Conservation (phyloP, 805 yeast genomes). For the Candida tibetensis region DNA sequence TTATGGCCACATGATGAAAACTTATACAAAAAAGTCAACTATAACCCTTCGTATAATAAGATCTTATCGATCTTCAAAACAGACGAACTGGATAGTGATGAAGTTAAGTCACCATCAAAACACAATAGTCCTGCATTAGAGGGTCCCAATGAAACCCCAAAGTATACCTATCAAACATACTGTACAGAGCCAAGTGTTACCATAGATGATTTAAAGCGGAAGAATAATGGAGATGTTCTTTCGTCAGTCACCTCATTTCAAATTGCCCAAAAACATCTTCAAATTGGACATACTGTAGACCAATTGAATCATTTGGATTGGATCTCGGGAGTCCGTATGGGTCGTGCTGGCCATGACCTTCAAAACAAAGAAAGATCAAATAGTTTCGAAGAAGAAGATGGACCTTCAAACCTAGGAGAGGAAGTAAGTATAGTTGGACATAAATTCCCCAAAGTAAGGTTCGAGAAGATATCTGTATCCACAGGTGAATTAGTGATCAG, state of each 20-base stretch:
- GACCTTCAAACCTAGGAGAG: constrained; percentile 74
- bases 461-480: constrained; percentile 85
- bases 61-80: constrained; percentile 17
- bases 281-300: constrained; percentile 27
- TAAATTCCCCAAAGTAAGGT: constrained; percentile 80
- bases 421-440: constrained; percentile 87
- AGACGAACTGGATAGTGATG: constrained; percentile 15
- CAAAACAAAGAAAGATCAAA: constrained; percentile 19
- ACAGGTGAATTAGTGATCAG: constrained; percentile 77
- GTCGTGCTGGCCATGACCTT: constrained; percentile 45
- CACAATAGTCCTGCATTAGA: background rate
- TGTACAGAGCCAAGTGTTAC: constrained; percentile 37
- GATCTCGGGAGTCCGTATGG: constrained; percentile 90
- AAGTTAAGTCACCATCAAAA: background rate
- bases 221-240: constrained; percentile 33
- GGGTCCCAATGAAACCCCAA: background rate
- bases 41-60: constrained; percentile 33
- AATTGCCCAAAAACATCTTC: constrained; percentile 37
- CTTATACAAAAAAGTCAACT: constrained; percentile 35
- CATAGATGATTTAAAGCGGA: constrained; percentile 29
- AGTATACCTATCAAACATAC: constrained; percentile 30
- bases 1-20: constrained; percentile 65
- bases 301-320: constrained; percentile 74
- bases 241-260: constrained; percentile 37
- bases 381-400: constrained; percentile 24